phyloP scores from a whole-genome alignment of 2,329 filamentous ascomycete genomes.

The Pleomassaria siparia region DNA sequence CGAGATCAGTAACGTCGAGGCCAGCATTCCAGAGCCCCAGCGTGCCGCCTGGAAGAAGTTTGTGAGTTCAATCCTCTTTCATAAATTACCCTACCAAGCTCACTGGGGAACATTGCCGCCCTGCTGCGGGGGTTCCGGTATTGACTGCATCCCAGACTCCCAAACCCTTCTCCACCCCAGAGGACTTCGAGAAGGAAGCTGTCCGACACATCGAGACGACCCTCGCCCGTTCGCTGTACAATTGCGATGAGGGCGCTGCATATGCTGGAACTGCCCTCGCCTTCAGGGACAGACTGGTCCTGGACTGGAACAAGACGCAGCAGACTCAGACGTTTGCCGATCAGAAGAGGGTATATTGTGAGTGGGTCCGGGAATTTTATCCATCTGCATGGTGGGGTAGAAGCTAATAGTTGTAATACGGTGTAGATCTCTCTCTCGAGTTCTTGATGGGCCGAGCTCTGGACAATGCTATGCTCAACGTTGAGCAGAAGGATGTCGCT shows the following conservation, averaged over 20 bases:
- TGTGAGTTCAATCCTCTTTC: constrained; percentile 44
- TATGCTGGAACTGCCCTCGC: constrained; percentile 90
- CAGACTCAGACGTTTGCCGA: constrained; percentile 91
- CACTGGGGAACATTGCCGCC: too few species aligned
- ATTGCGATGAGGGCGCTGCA: constrained; percentile 91
- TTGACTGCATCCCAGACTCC: constrained; percentile 51
- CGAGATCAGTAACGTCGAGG: constrained; percentile 93
- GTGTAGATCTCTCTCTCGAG: constrained; percentile 88
- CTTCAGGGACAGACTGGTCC: constrained; percentile 87
- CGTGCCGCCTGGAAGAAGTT: constrained; percentile 72
- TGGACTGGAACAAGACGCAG: constrained; percentile 98
- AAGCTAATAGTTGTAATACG: neutral
- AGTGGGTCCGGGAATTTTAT: constrained; percentile 21
- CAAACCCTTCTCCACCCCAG: constrained; percentile 72
- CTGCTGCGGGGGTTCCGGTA: neutral
- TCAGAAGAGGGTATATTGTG: constrained; percentile 90
- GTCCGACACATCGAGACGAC: constrained; percentile 96
- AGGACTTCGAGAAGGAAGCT: constrained; percentile 81
- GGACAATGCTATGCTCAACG: constrained; percentile 98
- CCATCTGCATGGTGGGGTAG: neutral
- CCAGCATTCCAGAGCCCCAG: constrained; percentile 84
- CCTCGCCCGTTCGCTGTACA: constrained; percentile 92
- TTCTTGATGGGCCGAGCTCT: constrained; percentile 96
- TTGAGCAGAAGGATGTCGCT: constrained; percentile 82
- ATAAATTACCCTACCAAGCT: too few species aligned